Evolutionary conservation across 306 rosid species (phyloP), one percentile per base, ranked within the genome.

Genomic region (Dicorynia guianensis): DNA sequence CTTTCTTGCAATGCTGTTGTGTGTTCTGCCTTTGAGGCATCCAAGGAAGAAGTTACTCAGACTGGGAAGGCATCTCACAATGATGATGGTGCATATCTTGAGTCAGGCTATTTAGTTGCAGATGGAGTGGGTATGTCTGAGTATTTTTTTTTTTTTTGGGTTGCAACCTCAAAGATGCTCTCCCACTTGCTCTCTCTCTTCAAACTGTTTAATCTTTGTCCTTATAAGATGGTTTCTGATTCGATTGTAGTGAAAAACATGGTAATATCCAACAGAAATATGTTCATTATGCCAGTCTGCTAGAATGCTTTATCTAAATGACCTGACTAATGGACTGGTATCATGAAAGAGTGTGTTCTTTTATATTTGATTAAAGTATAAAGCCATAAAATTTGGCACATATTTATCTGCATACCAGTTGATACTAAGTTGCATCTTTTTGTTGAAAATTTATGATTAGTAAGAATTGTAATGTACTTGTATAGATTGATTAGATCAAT

Each of bases 1-100:
- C 91, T 84, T 78, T 92, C 97, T 63, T 92, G 97, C 91, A 89
- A 92, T 80, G 96, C 91, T 58, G 84, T 83, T 39, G 85, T 87
- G 34, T 86, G 86, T 69, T 91, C 97, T 81, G 88, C 85, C 62
- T 80, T 84, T 77, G 89, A 84, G 65, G 75, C 82, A 76, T 83
- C 88, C 74, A 95, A 86, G 77, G 91, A 89, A 74, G 92, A 90
- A 85, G 90, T 90, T 62, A 74, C 88, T 71, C 93, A 89, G 81
- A 83, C 83, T 50, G 87, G 91, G 67, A 95, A 86, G 82, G 85
- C 87, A 80, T 87, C 91, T 75, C 85, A 66, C 76, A 69, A 71
- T 62, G 90, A 86, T 80, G 87, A 89, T 39, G 79, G 82, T 72
- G 74, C 75, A 52, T 85, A 33, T 80, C 78, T 77, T 76, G 95